Conservation (phyloP, 2,329 filamentous ascomycete species). For the Myotisia sp. region DNA sequence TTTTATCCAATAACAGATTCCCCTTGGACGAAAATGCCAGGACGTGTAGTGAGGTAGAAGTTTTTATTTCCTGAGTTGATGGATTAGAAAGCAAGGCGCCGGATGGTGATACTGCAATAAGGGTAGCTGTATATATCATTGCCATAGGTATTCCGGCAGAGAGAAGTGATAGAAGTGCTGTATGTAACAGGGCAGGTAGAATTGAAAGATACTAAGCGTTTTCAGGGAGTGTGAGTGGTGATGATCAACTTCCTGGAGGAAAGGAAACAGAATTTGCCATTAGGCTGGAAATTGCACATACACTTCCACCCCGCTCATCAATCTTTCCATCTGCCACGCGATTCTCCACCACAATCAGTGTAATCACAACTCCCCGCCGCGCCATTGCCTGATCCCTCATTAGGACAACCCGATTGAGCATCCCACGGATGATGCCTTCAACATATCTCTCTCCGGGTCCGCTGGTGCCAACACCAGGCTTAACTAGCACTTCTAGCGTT, state of each 20-base stretch:
- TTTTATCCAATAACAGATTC: slow-evolving; percentile 63
- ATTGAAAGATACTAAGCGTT: slow-evolving; percentile 61
- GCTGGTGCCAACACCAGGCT: slow-evolving; percentile 71
- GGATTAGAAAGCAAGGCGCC: slow-evolving; percentile 44
- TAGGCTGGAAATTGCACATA: slow-evolving; percentile 15
- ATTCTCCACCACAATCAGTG: slow-evolving; percentile 28
- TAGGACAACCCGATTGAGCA: slow-evolving; percentile 27
- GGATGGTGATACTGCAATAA: slow-evolving; percentile 43
- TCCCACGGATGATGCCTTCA: slow-evolving; percentile 40
- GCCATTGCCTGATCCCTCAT: slow-evolving; percentile 30
- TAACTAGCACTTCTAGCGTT: slow-evolving; percentile 74
- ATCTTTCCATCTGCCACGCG: slow-evolving; percentile 18
- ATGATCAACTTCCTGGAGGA: neutral
- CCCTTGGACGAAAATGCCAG: slow-evolving; percentile 64
- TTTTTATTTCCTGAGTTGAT: slow-evolving; percentile 45
- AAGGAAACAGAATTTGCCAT: slow-evolving; percentile 1
- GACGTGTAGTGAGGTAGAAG: slow-evolving; percentile 62
- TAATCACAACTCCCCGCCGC: slow-evolving; percentile 30
- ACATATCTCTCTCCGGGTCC: slow-evolving; percentile 73
- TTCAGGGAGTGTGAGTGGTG: neutral
- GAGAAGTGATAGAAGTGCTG: slow-evolving; percentile 61
- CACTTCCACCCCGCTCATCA: slow-evolving; percentile 25
- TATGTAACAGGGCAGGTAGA: slow-evolving; percentile 69
- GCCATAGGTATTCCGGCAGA: slow-evolving; percentile 71
- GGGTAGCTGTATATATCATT: slow-evolving; percentile 51